Base-by-base conservation (phyloP, 176 grass and related monocot genomes). In the Puya raimondii region DNA sequence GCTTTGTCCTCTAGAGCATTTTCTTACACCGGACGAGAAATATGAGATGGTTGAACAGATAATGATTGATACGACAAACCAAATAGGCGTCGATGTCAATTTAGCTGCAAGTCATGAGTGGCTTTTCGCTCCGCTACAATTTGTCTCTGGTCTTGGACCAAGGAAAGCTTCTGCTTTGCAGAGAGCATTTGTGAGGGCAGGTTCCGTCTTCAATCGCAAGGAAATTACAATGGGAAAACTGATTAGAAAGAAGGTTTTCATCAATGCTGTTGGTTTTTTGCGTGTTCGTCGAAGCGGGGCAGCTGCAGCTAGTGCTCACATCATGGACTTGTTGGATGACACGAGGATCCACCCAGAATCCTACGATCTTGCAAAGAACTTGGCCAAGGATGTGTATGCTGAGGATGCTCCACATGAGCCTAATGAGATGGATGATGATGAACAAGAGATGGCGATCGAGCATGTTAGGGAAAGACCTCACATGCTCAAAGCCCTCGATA, bases 281-380 rank as follows among this genome's bases (percentile, higher is more conserved):
- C 84, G 95, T 74, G 87, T 99, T 9, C 73, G 90, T 4, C 77
- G 80, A 1, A 99, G 85, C 53, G 95, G 95, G 63, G 87, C 82
- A 71, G 89, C 95, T 64, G 81, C 80, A 57, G 75, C 81, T 26
- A 94, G 87, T 74, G 80, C 82, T 69, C 85, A 93, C 50, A 83
- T 89, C 6, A 92, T 99, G 79, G 95, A 94, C 75, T 73, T 94
- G 52, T 86, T 99, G 57, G 95, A 99, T 84, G 95, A 99, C 67
- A 99, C 95, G 70, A 84, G 95, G 76, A 99, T 99, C 57, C 95
- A 99, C 93, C 95, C 95, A 29, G 95, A 99, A 56, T 99, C 95
- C 0, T 99, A 99, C 33, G 87, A 72, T 3, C 64, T 99, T 52
- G 95, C 95, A 73, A 92, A 87, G 57, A 92, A 85, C 49, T 85